These are phyloP conservation scores for Globisporangium okanoganense DNA, from an alignment of 352 stramenopile species.

Conservation along the genomic window DNA sequence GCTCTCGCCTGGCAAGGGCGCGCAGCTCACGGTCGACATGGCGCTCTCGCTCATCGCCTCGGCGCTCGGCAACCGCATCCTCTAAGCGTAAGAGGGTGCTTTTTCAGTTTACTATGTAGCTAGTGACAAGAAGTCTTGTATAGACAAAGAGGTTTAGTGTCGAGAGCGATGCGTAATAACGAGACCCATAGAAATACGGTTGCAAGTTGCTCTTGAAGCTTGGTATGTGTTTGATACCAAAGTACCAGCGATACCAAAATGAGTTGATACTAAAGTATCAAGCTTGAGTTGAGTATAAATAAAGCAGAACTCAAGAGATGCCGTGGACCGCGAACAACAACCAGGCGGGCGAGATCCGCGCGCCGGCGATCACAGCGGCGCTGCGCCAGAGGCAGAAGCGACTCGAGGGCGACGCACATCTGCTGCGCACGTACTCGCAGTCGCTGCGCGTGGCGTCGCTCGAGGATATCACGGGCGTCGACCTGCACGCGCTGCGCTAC, in stretches of 20 bases:
- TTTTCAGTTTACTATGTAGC: not conserved
- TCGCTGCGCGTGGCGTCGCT: constrained; percentile 40
- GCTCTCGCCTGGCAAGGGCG: constrained; percentile 84
- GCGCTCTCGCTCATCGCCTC: constrained; percentile 91
- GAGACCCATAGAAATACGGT: constrained; percentile 3
- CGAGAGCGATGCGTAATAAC: not conserved
- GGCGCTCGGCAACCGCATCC: constrained; percentile 90
- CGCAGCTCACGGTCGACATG: constrained; percentile 92
- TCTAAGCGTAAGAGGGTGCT: constrained; percentile 41
- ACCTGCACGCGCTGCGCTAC: constrained; percentile 27
- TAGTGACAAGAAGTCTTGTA: not conserved
- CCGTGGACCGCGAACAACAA: constrained; percentile 87
- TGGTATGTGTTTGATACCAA: constrained; percentile 1
- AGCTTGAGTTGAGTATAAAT: too few species aligned
- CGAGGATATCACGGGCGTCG: constrained; percentile 25
- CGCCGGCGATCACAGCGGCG: constrained; percentile 58
- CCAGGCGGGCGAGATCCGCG: constrained; percentile 71
- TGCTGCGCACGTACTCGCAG: constrained; percentile 25
- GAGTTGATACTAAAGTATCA: not conserved
- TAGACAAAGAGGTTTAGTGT: not conserved
- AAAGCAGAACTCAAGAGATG: too few species aligned
- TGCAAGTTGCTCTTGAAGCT: not conserved
- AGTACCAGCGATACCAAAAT: not conserved
- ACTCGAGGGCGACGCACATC: constrained; percentile 12
- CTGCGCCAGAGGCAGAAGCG: constrained; percentile 51